These are phyloP conservation scores for Globisporangium nunn DNA, from an alignment of 352 stramenopile genomes.

Conservation along the genomic window DNA sequence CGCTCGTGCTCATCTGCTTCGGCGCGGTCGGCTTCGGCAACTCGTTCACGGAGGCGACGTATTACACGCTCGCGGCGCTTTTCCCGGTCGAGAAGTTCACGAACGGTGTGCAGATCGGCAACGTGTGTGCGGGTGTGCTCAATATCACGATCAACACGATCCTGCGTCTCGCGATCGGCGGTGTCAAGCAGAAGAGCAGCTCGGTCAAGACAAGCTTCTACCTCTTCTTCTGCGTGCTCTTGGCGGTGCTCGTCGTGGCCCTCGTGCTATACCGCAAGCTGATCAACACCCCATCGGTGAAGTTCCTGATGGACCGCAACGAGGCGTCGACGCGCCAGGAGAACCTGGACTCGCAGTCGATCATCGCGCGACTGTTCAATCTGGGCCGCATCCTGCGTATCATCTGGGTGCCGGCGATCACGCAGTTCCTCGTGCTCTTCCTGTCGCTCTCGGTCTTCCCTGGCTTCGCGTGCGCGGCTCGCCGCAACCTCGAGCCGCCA, in stretches of 20 bases:
- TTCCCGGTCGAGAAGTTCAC: slow-evolving; percentile 64
- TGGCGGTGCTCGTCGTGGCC: slow-evolving; percentile 39
- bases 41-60: slow-evolving; percentile 52
- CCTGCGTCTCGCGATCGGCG: slow-evolving; percentile 43
- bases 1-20: slow-evolving; percentile 50
- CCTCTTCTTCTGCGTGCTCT: slow-evolving; percentile 52
- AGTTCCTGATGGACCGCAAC: slow-evolving; percentile 53
- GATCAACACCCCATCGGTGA: slow-evolving; percentile 30
- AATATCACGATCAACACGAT: slow-evolving; percentile 54
- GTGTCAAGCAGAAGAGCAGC: slow-evolving; percentile 25
- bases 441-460: slow-evolving; percentile 51
- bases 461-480: slow-evolving; percentile 39
- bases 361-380: slow-evolving; percentile 26
- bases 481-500: slow-evolving; percentile 20
- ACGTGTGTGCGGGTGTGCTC: slow-evolving; percentile 37
- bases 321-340: slow-evolving; percentile 21
- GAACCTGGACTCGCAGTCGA: slow-evolving; percentile 19
- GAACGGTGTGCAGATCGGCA: slow-evolving; percentile 63
- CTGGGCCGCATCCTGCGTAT: slow-evolving; percentile 36
- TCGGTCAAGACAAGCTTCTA: slow-evolving; percentile 42
- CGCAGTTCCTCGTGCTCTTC: slow-evolving; percentile 62
- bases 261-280: slow-evolving; percentile 38
- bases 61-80: slow-evolving; percentile 51
- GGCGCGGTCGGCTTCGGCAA: slow-evolving; percentile 45
- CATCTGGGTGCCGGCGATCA: slow-evolving; percentile 39